Evolutionary conservation across 2,329 filamentous ascomycete species (phyloP).

Genomic region (Nemania serpens): DNA sequence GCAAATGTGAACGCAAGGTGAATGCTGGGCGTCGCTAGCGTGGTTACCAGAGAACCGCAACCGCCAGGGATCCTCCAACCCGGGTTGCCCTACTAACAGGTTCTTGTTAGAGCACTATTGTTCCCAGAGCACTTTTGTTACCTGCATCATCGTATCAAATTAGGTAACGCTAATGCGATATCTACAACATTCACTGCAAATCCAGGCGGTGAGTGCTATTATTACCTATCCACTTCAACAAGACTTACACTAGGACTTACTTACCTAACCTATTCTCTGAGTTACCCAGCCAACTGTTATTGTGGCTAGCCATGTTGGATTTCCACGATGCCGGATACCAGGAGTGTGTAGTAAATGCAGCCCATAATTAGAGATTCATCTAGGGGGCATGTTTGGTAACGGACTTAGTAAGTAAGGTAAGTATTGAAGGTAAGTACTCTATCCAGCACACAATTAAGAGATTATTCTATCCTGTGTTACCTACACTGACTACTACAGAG

Average conservation of each 20-base stretch:
- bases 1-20: slow-evolving; percentile 1
- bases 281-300: not conserved
- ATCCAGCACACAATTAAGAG: no score
- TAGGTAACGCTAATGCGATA: not conserved
- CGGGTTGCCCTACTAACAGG: not conserved
- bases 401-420: no score
- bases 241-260: not conserved
- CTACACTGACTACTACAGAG: no score
- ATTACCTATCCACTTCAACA: slow-evolving; percentile 15
- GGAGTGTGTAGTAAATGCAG: not conserved
- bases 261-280: not conserved
- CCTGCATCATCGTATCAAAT: not conserved
- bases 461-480: no score
- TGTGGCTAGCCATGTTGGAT: not conserved
- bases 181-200: slow-evolving; percentile 30
- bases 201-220: slow-evolving; percentile 33
- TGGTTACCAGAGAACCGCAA: slow-evolving; percentile 22
- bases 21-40: slow-evolving; percentile 20
- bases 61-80: slow-evolving; percentile 14
- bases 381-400: no score
- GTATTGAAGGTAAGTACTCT: no score
- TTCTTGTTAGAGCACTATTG: not conserved
- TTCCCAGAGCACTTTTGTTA: not conserved
- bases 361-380: not conserved
- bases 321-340: not conserved